Evolutionary conservation across 331 rosid genomes (phyloP), one percentile per base, ranked within the genome.

Genomic region (Cydonia oblonga): DNA sequence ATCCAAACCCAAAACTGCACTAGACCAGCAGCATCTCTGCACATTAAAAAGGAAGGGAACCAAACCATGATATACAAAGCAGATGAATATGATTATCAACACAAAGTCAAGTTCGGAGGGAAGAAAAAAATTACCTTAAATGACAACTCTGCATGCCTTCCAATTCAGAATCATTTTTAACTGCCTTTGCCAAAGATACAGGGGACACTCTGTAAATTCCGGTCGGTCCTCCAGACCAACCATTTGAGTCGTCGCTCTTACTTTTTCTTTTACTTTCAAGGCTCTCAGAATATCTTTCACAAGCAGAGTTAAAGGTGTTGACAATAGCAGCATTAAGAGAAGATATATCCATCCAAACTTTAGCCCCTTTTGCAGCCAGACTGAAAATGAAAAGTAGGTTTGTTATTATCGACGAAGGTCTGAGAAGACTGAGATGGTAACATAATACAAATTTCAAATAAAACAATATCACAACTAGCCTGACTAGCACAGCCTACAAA

Each of bases 1-100:
- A 91, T 56, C 98, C 98, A 93, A 75, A 76, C 90, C 98, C 98
- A 93, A 81, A 93, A 93, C 77, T 85, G 92, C 68, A 90, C 87
- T 64, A 91, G 88, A 64, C 92, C 96, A 71, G 97, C 97, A 29
- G 92, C 98, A 81, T 93, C 98, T 86, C 98, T 93, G 85, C 79
- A 85, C 70, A 24, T 58, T n/a, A 11, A 18, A 19, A n/a, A 69
- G 15, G 57, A 52, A 4, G 58, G 6, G 49, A 76, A 76, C 38
- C 69, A 73, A 73, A 74, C 15, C 26, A 58, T 64, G 70, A 74
- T 60, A 78, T 16, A 66, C 72, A 73, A 62, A 84, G 40, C n/a
- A 23, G 20, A n/a, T 5, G 0, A 52, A 14, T 38, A 57, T 64
- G 64, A 79, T 44, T 49, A 28, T 25, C 53, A 20, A 15, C 68